Evolutionary conservation across 352 stramenopile genomes (phyloP), one percentile per base, ranked within the genome.

Genomic region (Discostella stelligera): DNA sequence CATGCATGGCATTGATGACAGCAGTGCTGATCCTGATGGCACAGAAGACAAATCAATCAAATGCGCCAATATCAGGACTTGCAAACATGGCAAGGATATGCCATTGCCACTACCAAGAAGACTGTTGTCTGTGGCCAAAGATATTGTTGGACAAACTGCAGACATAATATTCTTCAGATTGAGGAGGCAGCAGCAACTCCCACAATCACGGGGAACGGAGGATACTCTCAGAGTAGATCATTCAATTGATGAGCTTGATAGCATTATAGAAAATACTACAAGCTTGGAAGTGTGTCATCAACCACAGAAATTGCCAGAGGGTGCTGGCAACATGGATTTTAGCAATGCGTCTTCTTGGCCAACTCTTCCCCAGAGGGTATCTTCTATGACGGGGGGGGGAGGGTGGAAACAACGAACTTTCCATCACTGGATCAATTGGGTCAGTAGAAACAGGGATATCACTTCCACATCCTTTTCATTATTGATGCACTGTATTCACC

Each of bases 231-330:
- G 48, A 4, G 20, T 60, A 39, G 66, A 74, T 48, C 66, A 74
- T 55, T 30, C 66, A 20, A 66, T 74, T 39, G 66, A 74, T 55
- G 66, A 74, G 14, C 53, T 74, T 44, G 66, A 74, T 58, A 44
- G 16, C 21, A 74, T 74, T 18, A 58, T 74, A 13, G 41, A 74
- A 32, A 55, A 18, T 18, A 54, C 59, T 0, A 66, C 8, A 46
- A 64, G 37, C 37, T 20, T 32, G 14, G 32, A 68, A 46, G 11
- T 50, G 41, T 18, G 53, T 56, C 60, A 63, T 58, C 23, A 71
- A 39, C 20, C 21, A 21, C 3, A 3, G 44, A 5, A n/a, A 23
- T 13, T 53, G 21, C 44, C 59, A 50, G 64, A 32, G 11, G 8
- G 41, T 16, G 41, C 27, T 13, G 27, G 30, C 59, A 54, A 63